phyloP scores from a whole-genome alignment of 768 basidiomycete genomes.

The Gymnopilus dilepis region DNA sequence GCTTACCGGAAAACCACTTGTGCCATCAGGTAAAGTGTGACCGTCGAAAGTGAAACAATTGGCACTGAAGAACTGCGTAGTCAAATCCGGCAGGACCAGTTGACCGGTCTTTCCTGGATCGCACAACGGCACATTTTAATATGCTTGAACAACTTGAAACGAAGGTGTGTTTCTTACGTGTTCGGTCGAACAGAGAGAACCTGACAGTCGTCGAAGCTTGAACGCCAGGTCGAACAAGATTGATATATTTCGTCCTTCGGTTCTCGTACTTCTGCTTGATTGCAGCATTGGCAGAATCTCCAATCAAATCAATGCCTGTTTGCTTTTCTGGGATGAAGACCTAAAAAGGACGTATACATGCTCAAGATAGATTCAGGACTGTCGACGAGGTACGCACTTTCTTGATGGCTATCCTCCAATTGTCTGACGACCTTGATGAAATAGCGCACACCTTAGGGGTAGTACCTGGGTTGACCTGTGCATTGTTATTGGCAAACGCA shows the following conservation, averaged over 20 bases:
- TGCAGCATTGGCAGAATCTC: neutral
- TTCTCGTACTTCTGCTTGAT: neutral
- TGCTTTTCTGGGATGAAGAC: neutral
- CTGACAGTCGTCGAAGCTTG: constrained; percentile 2
- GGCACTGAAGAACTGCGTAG: neutral
- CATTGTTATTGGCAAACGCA: constrained; percentile 3
- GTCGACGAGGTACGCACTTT: neutral
- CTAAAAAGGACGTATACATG: neutral
- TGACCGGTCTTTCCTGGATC: constrained; percentile 1
- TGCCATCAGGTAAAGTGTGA: neutral
- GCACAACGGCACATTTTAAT: neutral
- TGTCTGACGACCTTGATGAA: neutral
- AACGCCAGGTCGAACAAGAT: neutral
- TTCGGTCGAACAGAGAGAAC: neutral
- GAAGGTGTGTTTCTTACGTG: neutral
- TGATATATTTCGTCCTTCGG: neutral
- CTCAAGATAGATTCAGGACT: too few species aligned
- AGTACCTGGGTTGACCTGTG: neutral
- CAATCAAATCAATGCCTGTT: neutral
- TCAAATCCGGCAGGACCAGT: neutral
- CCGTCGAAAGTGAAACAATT: neutral
- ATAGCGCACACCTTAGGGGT: constrained; percentile 5
- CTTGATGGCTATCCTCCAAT: neutral
- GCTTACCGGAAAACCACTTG: neutral
- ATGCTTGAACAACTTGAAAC: neutral